phyloP scores from a whole-genome alignment of 1,139 yeast species.

The Yamadazyma triangularis region DNA sequence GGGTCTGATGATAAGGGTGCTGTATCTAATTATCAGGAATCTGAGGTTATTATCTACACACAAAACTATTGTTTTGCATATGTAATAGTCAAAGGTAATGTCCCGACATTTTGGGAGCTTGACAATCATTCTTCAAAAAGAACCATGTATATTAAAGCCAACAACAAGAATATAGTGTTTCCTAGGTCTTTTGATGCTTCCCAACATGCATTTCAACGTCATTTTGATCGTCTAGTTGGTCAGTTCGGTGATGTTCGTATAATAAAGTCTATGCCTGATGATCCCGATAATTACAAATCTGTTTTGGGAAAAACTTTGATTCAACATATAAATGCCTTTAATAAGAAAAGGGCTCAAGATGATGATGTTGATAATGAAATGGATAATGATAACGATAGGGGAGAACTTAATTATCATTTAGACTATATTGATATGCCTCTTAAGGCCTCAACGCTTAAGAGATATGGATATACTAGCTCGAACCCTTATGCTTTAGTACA shows the following conservation, averaged over 20 bases:
- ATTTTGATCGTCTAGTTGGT: conserved; percentile 52
- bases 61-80: conserved; percentile 52
- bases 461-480: conserved; percentile 30
- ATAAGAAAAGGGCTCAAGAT: conserved; percentile 10
- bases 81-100: conserved; percentile 60
- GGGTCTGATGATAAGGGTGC: conserved; percentile 72
- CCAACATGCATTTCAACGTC: conserved; percentile 60
- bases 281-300: conserved; percentile 32
- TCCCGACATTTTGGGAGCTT: conserved; percentile 60
- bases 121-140: conserved; percentile 43
- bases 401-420: conserved; percentile 15
- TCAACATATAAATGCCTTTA: conserved; percentile 27
- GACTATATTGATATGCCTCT: conserved; percentile 31
- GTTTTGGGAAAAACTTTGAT: conserved; percentile 26
- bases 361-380: too few relatives aligned
- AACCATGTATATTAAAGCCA: conserved; percentile 35
- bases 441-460: conserved; percentile 28
- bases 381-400: too few relatives aligned
- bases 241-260: conserved; percentile 64
- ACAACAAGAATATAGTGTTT: conserved; percentile 43
- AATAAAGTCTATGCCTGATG: conserved; percentile 48
- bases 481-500: conserved; percentile 37
- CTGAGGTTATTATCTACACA: conserved; percentile 59
- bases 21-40: conserved; percentile 62
- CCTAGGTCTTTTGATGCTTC: conserved; percentile 61